Percentiles rank a stretch among this genome's conserved stretches.
Conservation (phyloP, 768 basidiomycete species). For the Scleroderma bovista region DNA sequence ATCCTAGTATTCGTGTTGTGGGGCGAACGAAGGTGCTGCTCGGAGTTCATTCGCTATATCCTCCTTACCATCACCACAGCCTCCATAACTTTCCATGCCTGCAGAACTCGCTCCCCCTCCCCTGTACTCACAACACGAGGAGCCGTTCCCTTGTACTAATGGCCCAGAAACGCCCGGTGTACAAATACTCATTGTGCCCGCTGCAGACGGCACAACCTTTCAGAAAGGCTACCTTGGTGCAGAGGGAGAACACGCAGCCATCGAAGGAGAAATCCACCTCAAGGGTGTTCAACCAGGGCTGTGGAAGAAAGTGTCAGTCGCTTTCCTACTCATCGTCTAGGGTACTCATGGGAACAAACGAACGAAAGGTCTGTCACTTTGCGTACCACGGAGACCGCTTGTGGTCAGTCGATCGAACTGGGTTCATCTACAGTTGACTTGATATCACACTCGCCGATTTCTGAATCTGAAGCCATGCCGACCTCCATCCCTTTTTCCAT, state of each 20-base stretch:
- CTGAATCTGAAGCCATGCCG: slow-evolving; percentile 37
- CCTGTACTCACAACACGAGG: slow-evolving; percentile 49
- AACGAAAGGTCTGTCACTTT: slow-evolving; percentile 55
- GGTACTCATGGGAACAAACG: slow-evolving; percentile 7
- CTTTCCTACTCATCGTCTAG: slow-evolving; percentile 7
- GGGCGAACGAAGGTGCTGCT: too few relatives aligned
- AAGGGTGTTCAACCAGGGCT: slow-evolving; percentile 57
- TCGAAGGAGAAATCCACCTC: slow-evolving; percentile 85
- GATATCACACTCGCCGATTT: slow-evolving; percentile 37
- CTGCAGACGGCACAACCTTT: slow-evolving; percentile 65
- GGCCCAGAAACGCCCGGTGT: slow-evolving; percentile 29
- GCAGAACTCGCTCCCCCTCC: slow-evolving; percentile 51
- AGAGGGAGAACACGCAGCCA: slow-evolving; percentile 73
- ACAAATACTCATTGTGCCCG: slow-evolving; percentile 73
- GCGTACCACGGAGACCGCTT: slow-evolving; percentile 61
- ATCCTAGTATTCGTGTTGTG: too few relatives aligned
- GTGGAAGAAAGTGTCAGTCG: slow-evolving; percentile 69
- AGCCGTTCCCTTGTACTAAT: slow-evolving; percentile 15
- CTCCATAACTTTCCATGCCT: slow-evolving; percentile 12
- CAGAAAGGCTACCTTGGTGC: slow-evolving; percentile 85
- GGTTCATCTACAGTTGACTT: slow-evolving; percentile 51
- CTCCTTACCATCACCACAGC: background rate
- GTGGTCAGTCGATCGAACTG: slow-evolving; percentile 62
- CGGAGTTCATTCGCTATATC: background rate
- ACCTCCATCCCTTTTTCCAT: slow-evolving; percentile 76